Percentiles rank a stretch among this genome's conserved stretches.
Conservation (phyloP, 1,139 yeast genomes). For the Magnusiomyces paraingens region DNA sequence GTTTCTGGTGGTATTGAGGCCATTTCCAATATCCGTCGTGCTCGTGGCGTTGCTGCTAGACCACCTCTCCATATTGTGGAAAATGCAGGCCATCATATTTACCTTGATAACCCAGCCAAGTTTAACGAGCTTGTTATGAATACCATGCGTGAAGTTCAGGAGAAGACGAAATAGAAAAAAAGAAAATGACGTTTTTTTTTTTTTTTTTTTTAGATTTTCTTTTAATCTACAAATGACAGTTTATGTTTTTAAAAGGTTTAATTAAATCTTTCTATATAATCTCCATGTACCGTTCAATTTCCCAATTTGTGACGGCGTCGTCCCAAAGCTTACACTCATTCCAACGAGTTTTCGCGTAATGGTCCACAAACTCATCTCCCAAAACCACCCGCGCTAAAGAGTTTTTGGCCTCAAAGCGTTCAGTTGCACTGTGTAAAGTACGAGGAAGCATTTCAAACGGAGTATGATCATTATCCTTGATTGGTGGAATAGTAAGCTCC, state of each 20-base stretch:
- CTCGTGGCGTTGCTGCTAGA: background rate
- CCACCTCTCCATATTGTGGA: slow-evolving; percentile 34
- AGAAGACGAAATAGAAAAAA: background rate
- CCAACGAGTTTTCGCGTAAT: slow-evolving; percentile 31
- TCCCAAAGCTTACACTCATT: slow-evolving; percentile 32
- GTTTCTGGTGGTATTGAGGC: slow-evolving; percentile 55
- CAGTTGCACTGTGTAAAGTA: slow-evolving; percentile 29
- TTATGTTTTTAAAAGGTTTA: too few species aligned
- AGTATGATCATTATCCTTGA: slow-evolving; percentile 23
- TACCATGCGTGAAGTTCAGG: slow-evolving; percentile 29
- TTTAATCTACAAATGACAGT: too few species aligned
- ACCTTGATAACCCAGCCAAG: slow-evolving; percentile 62
- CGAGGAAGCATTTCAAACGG: slow-evolving; percentile 29
- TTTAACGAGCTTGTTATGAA: slow-evolving; percentile 41
- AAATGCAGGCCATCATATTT: slow-evolving; percentile 72
- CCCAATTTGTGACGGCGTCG: slow-evolving; percentile 36
- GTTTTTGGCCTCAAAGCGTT: slow-evolving; percentile 24
- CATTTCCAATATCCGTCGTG: slow-evolving; percentile 7
- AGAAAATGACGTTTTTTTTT: background rate
- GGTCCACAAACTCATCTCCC: slow-evolving; percentile 35
- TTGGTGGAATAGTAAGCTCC: slow-evolving; percentile 29
- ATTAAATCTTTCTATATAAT: slow-evolving; percentile 24
- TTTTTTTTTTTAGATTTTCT: background rate
- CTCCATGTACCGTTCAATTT: slow-evolving; percentile 33
- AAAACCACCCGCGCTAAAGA: slow-evolving; percentile 32